Percentiles rank a stretch among this genome's conserved stretches.
phyloP scores from a whole-genome alignment of 768 basidiomycete species.

The Mycena polygramma region DNA sequence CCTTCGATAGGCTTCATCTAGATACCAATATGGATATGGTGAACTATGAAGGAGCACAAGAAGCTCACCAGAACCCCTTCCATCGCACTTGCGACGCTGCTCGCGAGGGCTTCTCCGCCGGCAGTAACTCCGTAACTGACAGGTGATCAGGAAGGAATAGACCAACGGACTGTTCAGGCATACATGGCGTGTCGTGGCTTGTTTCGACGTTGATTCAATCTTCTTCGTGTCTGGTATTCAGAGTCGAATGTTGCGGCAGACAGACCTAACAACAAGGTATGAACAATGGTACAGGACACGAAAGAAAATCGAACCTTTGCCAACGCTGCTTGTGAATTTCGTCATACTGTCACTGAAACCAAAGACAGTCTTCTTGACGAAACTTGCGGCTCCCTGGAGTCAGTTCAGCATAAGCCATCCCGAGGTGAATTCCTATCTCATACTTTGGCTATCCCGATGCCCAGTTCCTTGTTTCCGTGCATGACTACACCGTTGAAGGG shows the following conservation, averaged over 20 bases:
- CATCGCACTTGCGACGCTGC: slow-evolving; percentile 93
- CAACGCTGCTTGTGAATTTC: slow-evolving; percentile 98
- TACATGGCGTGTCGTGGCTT: slow-evolving; percentile 96
- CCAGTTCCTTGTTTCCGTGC: slow-evolving; percentile 95
- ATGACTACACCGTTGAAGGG: slow-evolving; percentile 97
- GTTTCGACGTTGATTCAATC: slow-evolving; percentile 92
- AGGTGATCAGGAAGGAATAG: background rate
- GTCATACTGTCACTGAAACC: slow-evolving; percentile 96
- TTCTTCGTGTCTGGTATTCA: slow-evolving; percentile 91
- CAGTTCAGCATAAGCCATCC: background rate
- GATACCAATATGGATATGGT: slow-evolving; percentile 12
- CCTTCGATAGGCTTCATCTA: slow-evolving; percentile 98
- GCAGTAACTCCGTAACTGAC: slow-evolving; percentile 93
- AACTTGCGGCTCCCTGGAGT: slow-evolving; percentile 93
- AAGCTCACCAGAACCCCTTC: slow-evolving; percentile 88
- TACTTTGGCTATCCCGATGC: slow-evolving; percentile 95
- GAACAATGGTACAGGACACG: background rate
- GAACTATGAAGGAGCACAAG: background rate
- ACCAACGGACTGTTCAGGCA: slow-evolving; percentile 40
- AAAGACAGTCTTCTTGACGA: slow-evolving; percentile 99
- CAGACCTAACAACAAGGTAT: slow-evolving; percentile 66
- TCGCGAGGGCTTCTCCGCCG: slow-evolving; percentile 94
- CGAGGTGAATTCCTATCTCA: slow-evolving; percentile 2
- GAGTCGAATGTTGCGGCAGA: slow-evolving; percentile 97
- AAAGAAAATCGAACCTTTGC: slow-evolving; percentile 75